Conservation (phyloP, 768 basidiomycete genomes). For the Tricholomella constricta region DNA sequence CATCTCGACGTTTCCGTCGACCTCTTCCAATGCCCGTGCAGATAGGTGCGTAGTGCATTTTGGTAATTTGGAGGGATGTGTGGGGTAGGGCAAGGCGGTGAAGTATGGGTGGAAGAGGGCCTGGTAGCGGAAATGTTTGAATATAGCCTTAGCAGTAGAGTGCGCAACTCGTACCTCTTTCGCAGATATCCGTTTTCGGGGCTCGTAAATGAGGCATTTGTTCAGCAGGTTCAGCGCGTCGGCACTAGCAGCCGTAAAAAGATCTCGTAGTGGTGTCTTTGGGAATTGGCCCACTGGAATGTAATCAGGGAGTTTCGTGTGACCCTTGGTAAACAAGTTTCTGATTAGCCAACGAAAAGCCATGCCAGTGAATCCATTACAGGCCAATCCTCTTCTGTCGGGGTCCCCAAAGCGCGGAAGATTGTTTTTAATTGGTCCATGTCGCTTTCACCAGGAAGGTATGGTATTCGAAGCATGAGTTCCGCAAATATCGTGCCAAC, state of each 20-base stretch:
- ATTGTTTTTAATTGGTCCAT: conserved; percentile 96
- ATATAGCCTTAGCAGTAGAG: not conserved
- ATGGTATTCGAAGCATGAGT: conserved; percentile 94
- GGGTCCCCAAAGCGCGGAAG: conserved; percentile 93
- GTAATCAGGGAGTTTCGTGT: conserved; percentile 89
- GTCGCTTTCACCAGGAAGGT: conserved; percentile 92
- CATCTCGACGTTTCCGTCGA: conserved; percentile 71
- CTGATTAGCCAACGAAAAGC: not conserved
- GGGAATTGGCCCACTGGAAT: conserved; percentile 85
- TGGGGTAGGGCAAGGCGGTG: conserved; percentile 80
- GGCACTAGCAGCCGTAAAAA: conserved; percentile 89
- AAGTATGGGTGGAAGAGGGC: conserved; percentile 90
- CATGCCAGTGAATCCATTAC: conserved; percentile 45
- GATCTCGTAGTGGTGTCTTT: conserved; percentile 75
- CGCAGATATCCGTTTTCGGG: conserved; percentile 77
- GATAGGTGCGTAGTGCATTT: conserved; percentile 55
- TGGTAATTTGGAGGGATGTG: conserved; percentile 87
- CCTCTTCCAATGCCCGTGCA: conserved; percentile 68
- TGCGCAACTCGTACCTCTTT: conserved; percentile 59
- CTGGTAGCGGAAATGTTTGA: conserved; percentile 36
- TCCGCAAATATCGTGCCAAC: conserved; percentile 98
- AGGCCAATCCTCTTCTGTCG: conserved; percentile 97
- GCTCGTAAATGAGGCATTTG: conserved; percentile 84
- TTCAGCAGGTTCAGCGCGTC: conserved; percentile 83
- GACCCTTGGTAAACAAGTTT: conserved; percentile 55